A percentile compares a stretch with the other conserved stretches of the same genome.
Conservation (phyloP, 208 protist species). For the Trypanosoma rangeli region DNA sequence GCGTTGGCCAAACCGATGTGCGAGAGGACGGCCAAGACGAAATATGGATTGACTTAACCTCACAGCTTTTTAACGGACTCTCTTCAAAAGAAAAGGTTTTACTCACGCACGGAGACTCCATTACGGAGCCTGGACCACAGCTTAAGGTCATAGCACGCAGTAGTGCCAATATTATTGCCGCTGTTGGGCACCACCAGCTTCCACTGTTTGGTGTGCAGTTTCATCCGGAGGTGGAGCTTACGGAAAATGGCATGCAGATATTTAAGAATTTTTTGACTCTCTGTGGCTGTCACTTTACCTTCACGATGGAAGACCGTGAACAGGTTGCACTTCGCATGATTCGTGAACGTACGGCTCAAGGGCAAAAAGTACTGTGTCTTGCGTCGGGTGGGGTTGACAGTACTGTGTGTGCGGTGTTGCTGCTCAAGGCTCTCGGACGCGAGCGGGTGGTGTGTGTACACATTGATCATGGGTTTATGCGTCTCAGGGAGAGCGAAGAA, state of each 20-base stretch:
- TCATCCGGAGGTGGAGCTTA: constrained; percentile 97
- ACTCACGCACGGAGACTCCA: constrained; percentile 95
- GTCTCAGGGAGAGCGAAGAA: constrained; percentile 88
- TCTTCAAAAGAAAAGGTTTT: constrained; percentile 68
- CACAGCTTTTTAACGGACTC: constrained; percentile 71
- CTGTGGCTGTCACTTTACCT: constrained; percentile 74
- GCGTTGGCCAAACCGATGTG: constrained; percentile 78
- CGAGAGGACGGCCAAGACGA: constrained; percentile 96
- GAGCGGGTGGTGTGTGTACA: constrained; percentile 96
- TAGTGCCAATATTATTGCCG: constrained; percentile 75
- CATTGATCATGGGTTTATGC: constrained; percentile 99
- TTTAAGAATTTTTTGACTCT: constrained; percentile 95
- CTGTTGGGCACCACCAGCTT: constrained; percentile 63
- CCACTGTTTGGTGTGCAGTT: constrained; percentile 96
- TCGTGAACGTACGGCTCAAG: constrained; percentile 69
- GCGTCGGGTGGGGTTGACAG: constrained; percentile 98
- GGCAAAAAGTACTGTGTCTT: constrained; percentile 94
- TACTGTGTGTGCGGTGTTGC: constrained; percentile 96
- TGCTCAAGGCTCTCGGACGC: constrained; percentile 93
- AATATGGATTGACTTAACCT: constrained; percentile 64
- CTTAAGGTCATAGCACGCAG: constrained; percentile 67
- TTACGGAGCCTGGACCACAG: constrained; percentile 38
- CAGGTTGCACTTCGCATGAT: constrained; percentile 90
- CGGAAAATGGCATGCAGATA: constrained; percentile 92
- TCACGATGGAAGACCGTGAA: constrained; percentile 90